These are phyloP conservation scores for Raffaelea albimanens DNA, from an alignment of 2,329 filamentous ascomycete species.

Conservation along the genomic window DNA sequence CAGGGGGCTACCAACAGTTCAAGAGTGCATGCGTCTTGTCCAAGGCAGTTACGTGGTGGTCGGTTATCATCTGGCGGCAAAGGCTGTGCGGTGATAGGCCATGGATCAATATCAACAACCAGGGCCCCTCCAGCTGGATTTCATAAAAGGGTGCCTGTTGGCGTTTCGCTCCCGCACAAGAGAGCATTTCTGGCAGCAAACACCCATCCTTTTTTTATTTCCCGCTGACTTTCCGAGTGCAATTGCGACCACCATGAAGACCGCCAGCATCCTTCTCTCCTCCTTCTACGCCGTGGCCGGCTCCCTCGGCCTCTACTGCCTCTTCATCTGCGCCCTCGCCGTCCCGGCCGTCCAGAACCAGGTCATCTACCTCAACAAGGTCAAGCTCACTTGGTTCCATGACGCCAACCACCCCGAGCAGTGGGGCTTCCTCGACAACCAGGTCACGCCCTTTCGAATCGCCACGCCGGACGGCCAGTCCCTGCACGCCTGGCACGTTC, in stretches of 20 bases:
- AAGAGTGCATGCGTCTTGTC: too few relatives aligned
- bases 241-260: not conserved
- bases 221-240: not conserved
- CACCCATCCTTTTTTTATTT: too few relatives aligned
- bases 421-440: slow-evolving; percentile 62
- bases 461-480: slow-evolving; percentile 55
- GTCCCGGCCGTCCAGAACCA: slow-evolving; percentile 35
- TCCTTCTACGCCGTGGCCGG: not conserved
- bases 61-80: too few relatives aligned
- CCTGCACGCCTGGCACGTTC: slow-evolving; percentile 66
- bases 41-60: too few relatives aligned
- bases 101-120: too few relatives aligned
- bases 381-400: slow-evolving; percentile 47
- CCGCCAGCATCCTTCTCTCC: not conserved
- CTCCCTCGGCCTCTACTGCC: not conserved
- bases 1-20: too few relatives aligned
- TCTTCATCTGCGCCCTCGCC: slow-evolving; percentile 5
- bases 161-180: too few relatives aligned
- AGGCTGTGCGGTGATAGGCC: too few relatives aligned
- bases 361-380: slow-evolving; percentile 44
- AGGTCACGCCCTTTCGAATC: slow-evolving; percentile 63
- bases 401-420: slow-evolving; percentile 56
- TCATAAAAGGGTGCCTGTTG: too few relatives aligned
- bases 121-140: too few relatives aligned
- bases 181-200: too few relatives aligned